Percentiles rank a stretch among this genome's conserved stretches.
Conservation (phyloP, 306 rosid species). For the Morella rubra region DNA sequence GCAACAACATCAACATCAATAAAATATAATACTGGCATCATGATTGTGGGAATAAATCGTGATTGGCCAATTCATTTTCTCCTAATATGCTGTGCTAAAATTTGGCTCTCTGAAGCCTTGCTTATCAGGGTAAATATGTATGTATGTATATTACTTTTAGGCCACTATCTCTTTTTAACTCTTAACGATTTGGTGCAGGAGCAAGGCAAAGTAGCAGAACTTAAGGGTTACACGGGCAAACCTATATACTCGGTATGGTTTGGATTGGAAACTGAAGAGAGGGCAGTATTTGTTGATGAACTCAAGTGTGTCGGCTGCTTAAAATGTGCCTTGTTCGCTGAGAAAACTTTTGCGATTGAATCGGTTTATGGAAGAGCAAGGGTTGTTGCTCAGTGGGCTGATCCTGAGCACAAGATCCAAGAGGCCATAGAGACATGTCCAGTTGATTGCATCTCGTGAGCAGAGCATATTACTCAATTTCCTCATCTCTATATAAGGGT, state of each 20-base stretch:
- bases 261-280: conserved; percentile 66
- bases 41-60: too few relatives aligned
- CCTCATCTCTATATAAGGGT: neutral
- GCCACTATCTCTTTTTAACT: neutral
- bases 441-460: conserved; percentile 97
- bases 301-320: conserved; percentile 87
- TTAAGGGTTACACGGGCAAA: conserved; percentile 84
- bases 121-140: too few relatives aligned
- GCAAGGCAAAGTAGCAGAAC: conserved; percentile 72
- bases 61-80: too few relatives aligned
- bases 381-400: conserved; percentile 95
- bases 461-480: neutral
- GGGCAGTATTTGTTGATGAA: conserved; percentile 93
- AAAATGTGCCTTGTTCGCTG: conserved; percentile 85
- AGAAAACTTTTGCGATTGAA: conserved; percentile 87
- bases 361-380: conserved; percentile 93
- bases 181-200: conserved; percentile 46
- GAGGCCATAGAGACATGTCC: conserved; percentile 84
- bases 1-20: too few relatives aligned
- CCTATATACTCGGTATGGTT: conserved; percentile 80
- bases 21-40: too few relatives aligned
- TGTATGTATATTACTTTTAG: too few relatives aligned
- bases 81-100: too few relatives aligned
- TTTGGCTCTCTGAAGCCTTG: too few relatives aligned
- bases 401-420: conserved; percentile 62